Evolutionary conservation across 2,329 filamentous ascomycete genomes (phyloP).

Genomic region (Blastomyces silverae): DNA sequence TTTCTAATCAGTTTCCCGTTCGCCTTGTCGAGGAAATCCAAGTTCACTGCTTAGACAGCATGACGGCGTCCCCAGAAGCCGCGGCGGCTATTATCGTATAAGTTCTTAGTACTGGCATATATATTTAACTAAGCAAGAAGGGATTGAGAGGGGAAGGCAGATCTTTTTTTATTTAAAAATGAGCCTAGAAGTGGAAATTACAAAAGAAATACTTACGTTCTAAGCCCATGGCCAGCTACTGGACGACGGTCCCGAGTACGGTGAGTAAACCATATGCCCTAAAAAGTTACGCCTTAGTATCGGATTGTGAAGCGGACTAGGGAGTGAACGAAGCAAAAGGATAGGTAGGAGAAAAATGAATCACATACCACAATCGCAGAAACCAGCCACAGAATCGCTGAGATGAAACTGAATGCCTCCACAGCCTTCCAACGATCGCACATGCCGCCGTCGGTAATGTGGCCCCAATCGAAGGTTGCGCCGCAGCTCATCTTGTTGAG

Average conservation of each 20-base stretch:
- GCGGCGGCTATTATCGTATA: conserved; percentile 22
- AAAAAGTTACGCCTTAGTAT: not conserved
- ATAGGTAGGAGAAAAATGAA: not conserved
- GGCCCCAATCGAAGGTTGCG: conserved; percentile 54
- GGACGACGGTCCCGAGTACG: conserved; percentile 18
- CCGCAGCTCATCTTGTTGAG: conserved; percentile 49
- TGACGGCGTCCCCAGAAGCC: conserved; percentile 32
- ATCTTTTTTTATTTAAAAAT: too few species aligned
- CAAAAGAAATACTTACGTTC: conserved; percentile 16
- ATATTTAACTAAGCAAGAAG: not conserved
- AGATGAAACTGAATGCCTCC: conserved; percentile 65
- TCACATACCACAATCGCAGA: conserved; percentile 50
- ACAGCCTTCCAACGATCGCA: conserved; percentile 65
- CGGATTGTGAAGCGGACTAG: not conserved
- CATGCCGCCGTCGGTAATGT: conserved; percentile 44
- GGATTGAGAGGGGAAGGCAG: not conserved
- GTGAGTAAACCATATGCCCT: conserved; percentile 23
- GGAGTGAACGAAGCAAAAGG: not conserved
- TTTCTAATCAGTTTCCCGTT: not conserved
- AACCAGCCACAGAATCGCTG: conserved; percentile 62
- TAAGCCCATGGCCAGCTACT: conserved; percentile 19
- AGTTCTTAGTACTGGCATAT: not conserved
- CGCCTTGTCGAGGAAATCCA: not conserved
- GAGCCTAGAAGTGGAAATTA: conserved; percentile 25
- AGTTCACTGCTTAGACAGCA: conserved; percentile 29